phyloP scores from a whole-genome alignment of 352 stramenopile species.

The Pythium phragmitis region DNA sequence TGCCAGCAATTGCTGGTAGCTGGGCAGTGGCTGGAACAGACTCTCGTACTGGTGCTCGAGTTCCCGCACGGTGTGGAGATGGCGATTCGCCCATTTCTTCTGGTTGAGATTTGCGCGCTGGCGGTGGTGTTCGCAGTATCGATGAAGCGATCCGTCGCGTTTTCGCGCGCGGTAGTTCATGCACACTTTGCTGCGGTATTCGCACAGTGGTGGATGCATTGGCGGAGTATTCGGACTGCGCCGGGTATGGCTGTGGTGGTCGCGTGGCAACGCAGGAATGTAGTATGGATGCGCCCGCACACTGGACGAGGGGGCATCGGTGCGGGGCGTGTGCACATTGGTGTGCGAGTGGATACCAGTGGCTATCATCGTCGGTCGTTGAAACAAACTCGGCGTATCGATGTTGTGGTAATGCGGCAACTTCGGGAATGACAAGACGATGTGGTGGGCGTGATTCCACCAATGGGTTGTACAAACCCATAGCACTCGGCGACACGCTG shows the following conservation, averaged over 20 bases:
- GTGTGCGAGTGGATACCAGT: too few relatives aligned
- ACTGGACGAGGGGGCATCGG: background rate
- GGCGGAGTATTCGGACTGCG: background rate
- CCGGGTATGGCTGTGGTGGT: too few relatives aligned
- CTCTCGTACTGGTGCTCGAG: background rate
- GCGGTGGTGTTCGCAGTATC: conserved; percentile 1
- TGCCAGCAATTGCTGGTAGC: background rate
- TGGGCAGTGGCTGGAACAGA: background rate
- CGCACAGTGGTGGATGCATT: background rate
- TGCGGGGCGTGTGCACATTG: too few relatives aligned
- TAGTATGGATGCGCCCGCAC: background rate
- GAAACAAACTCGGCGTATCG: too few relatives aligned
- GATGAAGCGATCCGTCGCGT: background rate
- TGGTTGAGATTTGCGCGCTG: conserved; percentile 1
- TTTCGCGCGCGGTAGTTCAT: background rate
- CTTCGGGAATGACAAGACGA: too few relatives aligned
- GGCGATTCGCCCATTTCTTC: conserved; percentile 1
- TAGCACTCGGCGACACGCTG: too few relatives aligned
- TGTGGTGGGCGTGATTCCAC: too few relatives aligned
- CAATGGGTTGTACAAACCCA: too few relatives aligned
- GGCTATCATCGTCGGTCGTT: too few relatives aligned
- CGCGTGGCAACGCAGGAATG: too few relatives aligned
- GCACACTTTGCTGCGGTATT: conserved; percentile 4
- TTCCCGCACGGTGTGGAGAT: background rate
- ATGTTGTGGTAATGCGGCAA: too few relatives aligned